Evolutionary conservation across 495 filamentous ascomycete genomes (phyloP).

Genomic region (Diplogelasinospora grovesii): DNA sequence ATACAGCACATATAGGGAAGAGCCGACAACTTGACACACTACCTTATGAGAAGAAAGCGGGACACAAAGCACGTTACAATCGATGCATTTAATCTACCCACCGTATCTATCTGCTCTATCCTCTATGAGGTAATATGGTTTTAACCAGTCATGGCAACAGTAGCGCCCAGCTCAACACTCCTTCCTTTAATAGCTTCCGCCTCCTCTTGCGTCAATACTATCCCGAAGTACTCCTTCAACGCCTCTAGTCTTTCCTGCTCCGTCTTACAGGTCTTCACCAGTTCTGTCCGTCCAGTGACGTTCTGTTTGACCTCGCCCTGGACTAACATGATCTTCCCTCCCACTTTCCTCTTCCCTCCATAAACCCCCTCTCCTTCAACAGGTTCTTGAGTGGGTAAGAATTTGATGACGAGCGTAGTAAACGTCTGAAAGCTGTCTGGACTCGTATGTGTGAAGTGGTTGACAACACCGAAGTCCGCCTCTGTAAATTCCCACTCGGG

Average conservation of each 20-base stretch:
- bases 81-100: too few relatives aligned
- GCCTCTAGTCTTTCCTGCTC: constrained; percentile 47
- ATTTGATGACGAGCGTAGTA: constrained; percentile 49
- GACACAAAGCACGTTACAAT: too few relatives aligned
- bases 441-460: constrained; percentile 43
- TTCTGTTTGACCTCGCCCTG: constrained; percentile 52
- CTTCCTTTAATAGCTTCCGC: constrained; percentile 42
- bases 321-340: constrained; percentile 55
- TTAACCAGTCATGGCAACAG: too few relatives aligned
- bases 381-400: constrained; percentile 39
- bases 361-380: constrained; percentile 19
- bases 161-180: constrained; percentile 41
- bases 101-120: too few relatives aligned
- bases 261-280: constrained; percentile 41
- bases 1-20: too few relatives aligned
- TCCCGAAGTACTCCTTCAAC: constrained; percentile 49
- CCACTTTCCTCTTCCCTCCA: constrained; percentile 35
- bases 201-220: constrained; percentile 48
- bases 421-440: constrained; percentile 42
- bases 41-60: too few relatives aligned
- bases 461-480: constrained; percentile 56
- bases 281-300: constrained; percentile 48
- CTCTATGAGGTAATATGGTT: too few relatives aligned
- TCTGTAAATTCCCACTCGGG: constrained; percentile 53
- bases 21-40: too few relatives aligned